Evolutionary conservation across 2,329 filamentous ascomycete genomes (phyloP).

Genomic region (Leptosphaerulina australis): DNA sequence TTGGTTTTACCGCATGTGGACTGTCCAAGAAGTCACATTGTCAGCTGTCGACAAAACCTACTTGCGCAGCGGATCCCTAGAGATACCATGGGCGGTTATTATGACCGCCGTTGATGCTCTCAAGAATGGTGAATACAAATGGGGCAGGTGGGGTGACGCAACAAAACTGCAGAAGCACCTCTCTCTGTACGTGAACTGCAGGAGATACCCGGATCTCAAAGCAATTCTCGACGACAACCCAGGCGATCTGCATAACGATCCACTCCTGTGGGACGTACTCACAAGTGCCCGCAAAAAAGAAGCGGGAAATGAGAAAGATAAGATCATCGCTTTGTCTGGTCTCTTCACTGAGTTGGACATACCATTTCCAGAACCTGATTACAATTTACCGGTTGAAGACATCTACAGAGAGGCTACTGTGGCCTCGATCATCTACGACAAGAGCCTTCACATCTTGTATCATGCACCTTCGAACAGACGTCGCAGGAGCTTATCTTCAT

Average conservation of each 20-base stretch:
- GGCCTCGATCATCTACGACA: slow-evolving; percentile 4
- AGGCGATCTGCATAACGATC: background rate
- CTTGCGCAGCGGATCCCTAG: slow-evolving; percentile 1
- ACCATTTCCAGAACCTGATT: slow-evolving; percentile 4
- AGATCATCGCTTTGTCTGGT: slow-evolving; percentile 8
- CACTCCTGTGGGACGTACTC: background rate
- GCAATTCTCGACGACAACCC: background rate
- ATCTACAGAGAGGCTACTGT: slow-evolving; percentile 6
- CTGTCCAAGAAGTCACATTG: slow-evolving; percentile 10
- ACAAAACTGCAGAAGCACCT: slow-evolving; percentile 4
- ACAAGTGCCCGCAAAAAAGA: slow-evolving; percentile 1
- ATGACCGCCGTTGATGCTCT: slow-evolving; percentile 1
- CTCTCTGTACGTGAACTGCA: background rate
- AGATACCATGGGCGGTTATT: background rate
- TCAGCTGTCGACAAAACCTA: background rate
- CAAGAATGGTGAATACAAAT: slow-evolving; percentile 1
- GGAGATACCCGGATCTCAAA: background rate
- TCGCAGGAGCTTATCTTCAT: background rate
- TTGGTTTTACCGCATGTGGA: slow-evolving; percentile 16
- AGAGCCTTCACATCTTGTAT: slow-evolving; percentile 5
- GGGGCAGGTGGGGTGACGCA: slow-evolving; percentile 8
- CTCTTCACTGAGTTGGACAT: slow-evolving; percentile 4
- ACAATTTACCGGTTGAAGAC: slow-evolving; percentile 3
- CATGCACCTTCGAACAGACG: slow-evolving; percentile 4
- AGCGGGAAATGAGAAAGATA: slow-evolving; percentile 8